A percentile compares a stretch with the other conserved stretches of the same genome.
These are phyloP conservation scores for Boletus sp. DNA, from an alignment of 768 basidiomycete species.

Conservation along the genomic window DNA sequence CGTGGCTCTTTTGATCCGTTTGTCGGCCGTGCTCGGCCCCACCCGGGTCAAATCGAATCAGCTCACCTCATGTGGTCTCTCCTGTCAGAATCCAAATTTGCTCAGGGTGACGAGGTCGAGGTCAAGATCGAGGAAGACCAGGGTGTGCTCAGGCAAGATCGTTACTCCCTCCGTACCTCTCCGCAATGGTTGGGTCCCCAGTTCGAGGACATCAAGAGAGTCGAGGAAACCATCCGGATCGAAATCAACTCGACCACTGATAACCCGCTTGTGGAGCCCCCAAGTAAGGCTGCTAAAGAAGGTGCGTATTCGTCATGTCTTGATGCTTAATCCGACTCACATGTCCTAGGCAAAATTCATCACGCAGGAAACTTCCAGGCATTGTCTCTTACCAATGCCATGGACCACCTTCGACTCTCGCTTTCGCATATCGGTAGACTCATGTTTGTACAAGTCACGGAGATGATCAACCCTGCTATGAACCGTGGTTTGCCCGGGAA, in stretches of 20 bases:
- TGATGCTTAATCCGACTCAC: neutral
- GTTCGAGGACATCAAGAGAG: slow-evolving; percentile 71
- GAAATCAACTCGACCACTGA: slow-evolving; percentile 91
- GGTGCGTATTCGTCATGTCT: slow-evolving; percentile 10
- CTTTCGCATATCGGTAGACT: slow-evolving; percentile 72
- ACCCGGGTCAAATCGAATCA: slow-evolving; percentile 81
- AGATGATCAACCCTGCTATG: slow-evolving; percentile 56
- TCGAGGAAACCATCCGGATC: slow-evolving; percentile 60
- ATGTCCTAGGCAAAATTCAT: slow-evolving; percentile 50
- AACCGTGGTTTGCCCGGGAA: slow-evolving; percentile 81
- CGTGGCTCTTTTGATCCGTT: slow-evolving; percentile 75
- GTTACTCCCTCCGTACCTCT: slow-evolving; percentile 63
- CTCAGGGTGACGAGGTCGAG: slow-evolving; percentile 69
- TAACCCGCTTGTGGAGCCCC: slow-evolving; percentile 82
- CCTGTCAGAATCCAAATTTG: slow-evolving; percentile 67
- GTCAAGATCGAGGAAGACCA: slow-evolving; percentile 69
- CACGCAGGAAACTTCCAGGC: slow-evolving; percentile 92
- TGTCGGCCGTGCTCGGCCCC: slow-evolving; percentile 73
- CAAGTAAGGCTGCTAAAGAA: slow-evolving; percentile 50
- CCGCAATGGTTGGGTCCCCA: slow-evolving; percentile 88
- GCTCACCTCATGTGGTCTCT: slow-evolving; percentile 69
- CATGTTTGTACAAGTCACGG: slow-evolving; percentile 61
- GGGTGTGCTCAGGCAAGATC: slow-evolving; percentile 76
- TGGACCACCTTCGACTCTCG: slow-evolving; percentile 81
- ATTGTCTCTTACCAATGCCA: slow-evolving; percentile 79